Percentiles rank a stretch among this genome's conserved stretches.
These are phyloP conservation scores for Hymenotorrendiella dingleyae DNA, from an alignment of 2,329 filamentous ascomycete species.

Conservation along the genomic window DNA sequence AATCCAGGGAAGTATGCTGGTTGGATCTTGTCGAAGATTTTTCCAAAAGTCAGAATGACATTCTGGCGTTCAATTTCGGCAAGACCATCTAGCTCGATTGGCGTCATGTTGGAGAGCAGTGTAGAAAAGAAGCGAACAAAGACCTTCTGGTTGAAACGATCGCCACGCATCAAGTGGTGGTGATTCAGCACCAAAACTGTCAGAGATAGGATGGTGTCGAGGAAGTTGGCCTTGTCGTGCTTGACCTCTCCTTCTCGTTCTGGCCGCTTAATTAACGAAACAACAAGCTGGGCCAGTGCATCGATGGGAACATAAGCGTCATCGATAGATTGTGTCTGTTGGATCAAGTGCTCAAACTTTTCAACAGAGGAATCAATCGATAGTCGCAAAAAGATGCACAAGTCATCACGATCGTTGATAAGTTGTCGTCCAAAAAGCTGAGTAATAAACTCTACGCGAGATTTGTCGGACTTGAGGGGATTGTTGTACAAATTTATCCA, in stretches of 20 bases:
- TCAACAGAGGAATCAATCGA: conserved; percentile 75
- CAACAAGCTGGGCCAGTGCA: conserved; percentile 74
- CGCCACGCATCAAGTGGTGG: conserved; percentile 74
- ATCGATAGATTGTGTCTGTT: conserved; percentile 48
- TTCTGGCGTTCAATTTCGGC: conserved; percentile 57
- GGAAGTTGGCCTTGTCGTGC: conserved; percentile 60
- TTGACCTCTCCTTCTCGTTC: conserved; percentile 53
- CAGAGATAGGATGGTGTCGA: conserved; percentile 75
- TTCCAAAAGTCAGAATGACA: conserved; percentile 66
- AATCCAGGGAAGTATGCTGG: conserved; percentile 77
- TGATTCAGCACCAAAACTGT: conserved; percentile 76
- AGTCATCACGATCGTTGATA: conserved; percentile 68
- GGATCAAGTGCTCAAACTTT: conserved; percentile 66
- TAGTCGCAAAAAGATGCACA: conserved; percentile 71
- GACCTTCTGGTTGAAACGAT: conserved; percentile 78
- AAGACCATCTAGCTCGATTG: conserved; percentile 51
- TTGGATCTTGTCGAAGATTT: conserved; percentile 65
- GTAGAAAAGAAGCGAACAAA: conserved; percentile 88
- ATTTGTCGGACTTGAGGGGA: conserved; percentile 67
- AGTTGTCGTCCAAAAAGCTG: conserved; percentile 73
- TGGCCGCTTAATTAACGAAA: conserved; percentile 66
- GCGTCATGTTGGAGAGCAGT: conserved; percentile 69
- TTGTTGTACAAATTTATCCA: conserved; percentile 83
- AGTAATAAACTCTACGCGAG: conserved; percentile 69
- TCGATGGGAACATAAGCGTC: conserved; percentile 63